Conservation (phyloP, 179 eudicot genomes). For the Drosera spatulata region DNA sequence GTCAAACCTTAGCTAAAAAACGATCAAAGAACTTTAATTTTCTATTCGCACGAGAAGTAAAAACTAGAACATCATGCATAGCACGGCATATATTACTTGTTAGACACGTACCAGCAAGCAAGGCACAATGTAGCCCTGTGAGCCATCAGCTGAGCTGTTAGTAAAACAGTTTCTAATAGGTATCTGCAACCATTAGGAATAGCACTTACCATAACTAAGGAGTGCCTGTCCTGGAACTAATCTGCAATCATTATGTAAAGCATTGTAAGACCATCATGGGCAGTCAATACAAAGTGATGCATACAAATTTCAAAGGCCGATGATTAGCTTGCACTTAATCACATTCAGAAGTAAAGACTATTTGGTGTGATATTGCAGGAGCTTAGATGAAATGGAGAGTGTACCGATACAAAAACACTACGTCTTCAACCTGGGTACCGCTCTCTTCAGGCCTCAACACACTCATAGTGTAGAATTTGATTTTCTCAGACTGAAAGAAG, state of each 20-base stretch:
- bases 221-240: constrained; percentile 87
- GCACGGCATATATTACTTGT: neutral
- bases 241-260: constrained; percentile 23
- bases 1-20: too few relatives aligned
- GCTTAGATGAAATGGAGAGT: constrained; percentile 1
- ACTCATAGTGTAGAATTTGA: constrained; percentile 87
- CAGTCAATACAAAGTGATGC: neutral
- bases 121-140: constrained; percentile 90
- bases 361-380: neutral
- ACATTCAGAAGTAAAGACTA: neutral
- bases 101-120: constrained; percentile 69
- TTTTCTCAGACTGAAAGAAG: constrained; percentile 50
- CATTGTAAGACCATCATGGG: neutral
- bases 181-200: neutral
- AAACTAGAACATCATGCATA: too few relatives aligned
- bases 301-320: neutral
- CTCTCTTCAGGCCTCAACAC: constrained; percentile 64
- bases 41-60: too few relatives aligned
- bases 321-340: neutral
- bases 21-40: too few relatives aligned
- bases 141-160: constrained; percentile 10
- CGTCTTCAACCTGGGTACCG: constrained; percentile 55
- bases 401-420: constrained; percentile 84
- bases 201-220: constrained; percentile 77
- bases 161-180: constrained; percentile 4